Evolutionary conservation across 257 asterid genomes (phyloP), one percentile per base, ranked within the genome.

Genomic region (Henckelia pumila): DNA sequence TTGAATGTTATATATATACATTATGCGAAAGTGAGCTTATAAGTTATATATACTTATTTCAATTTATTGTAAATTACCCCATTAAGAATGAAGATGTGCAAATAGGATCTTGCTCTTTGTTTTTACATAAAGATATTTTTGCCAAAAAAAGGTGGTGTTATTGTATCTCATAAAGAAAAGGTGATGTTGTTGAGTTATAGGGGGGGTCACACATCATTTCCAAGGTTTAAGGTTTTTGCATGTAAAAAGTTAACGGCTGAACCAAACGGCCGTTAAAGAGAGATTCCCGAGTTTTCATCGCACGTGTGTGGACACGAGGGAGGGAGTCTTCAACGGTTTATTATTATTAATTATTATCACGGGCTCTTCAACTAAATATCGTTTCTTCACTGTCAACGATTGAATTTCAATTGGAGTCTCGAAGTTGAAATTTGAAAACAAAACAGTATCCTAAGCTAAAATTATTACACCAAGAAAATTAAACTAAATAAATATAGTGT

Each of bases 291-390:
- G 44, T 58, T 24, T 32, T 28, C 30, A 25, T 25, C 35, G 61
- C 56, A 67, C 80, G 69, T 72, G 78, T 68, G 80, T 62, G 26
- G 78, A 57, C 80, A 81, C 73, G 78, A 74, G 82, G 70, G 64
- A 65, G 68, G 20, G n/a, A n/a, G n/a, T 65, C 70, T 29, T 22
- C 47, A 47, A 68, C 61, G 66, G 58, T 63, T 59, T 25, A 56
- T 70, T 75, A 26, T 65, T 35, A n/a, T n/a, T n/a, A n/a, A n/a
- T 28, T 65, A 13, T 58, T 6, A 76, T 81, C 77, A 69, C 72
- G 32, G 69, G 56, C 63, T 47, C 59, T 44, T 49, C 50, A 59
- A 40, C 60, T 16, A n/a, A 44, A 40, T 69, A 52, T 57, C 59
- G 47, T 58, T 57, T 59, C 50, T 4, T 40, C 55, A 16, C 21